Base-by-base conservation (phyloP, 1,139 yeast species). In the Candida albicans region DNA sequence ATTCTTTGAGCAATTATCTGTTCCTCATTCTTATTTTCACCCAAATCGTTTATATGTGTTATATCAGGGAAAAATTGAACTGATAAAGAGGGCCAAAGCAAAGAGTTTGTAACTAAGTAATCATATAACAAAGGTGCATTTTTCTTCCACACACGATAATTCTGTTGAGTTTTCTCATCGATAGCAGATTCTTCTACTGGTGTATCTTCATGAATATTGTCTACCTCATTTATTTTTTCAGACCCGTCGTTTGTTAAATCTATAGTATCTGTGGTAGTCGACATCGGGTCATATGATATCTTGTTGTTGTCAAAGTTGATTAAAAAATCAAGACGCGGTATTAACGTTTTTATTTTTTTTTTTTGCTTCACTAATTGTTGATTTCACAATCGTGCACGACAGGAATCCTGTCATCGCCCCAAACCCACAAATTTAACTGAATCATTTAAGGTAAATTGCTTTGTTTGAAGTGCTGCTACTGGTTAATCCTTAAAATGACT, bases 51-150 rank as follows among this genome's bases (percentile, higher is more conserved):
- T 30, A 41, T 10, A 29, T 35, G 33, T 38, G 65, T 73, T n/a
- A 71, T 49, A 51, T 79, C 84, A 1, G 84, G 84, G 44, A 79
- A 73, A 66, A 79, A 79, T 51, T 75, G 80, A 1, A 77, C 72
- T 3, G 80, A 63, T 37, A 78, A 57, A 1, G 81, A 75, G 1
- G 84, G 84, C 84, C 84, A 79, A 29, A 75, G 52, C 12, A 77
- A 59, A 2, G 82, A 61, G 35, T 70, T 65, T 4, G 84, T 79
- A 31, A 70, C 68, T 10, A 79, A 49, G 49, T 75, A 77, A 49
- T 74, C 79, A 55, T 79, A 79, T 13, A 78, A 57, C 41, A 68
- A 67, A 1, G 82, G 82, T 0, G 80, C 57, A 52, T 79, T 79
- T 52, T 79, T 79, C 65, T 79, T 79, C 83, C 83, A 79, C 14